Evolutionary conservation across 441 rosid genomes (phyloP), one percentile per base, ranked within the genome.

Genomic region (Euphorbia schlechtendalii): DNA sequence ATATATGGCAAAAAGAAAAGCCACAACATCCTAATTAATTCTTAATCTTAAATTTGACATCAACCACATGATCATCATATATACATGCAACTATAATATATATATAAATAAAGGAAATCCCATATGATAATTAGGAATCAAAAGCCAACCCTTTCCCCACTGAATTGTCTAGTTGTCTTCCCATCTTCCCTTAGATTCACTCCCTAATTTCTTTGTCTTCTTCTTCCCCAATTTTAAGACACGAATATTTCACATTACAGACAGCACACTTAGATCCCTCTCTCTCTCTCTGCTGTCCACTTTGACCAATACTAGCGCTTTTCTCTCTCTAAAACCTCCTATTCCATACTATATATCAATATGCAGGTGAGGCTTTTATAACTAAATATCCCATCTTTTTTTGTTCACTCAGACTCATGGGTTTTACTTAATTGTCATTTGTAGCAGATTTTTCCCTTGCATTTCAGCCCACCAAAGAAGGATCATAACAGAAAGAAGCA

Each of bases 391-490:
- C n/a, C n/a, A n/a, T n/a, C n/a, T n/a, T n/a, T n/a, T n/a, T n/a
- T n/a, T n/a, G n/a, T n/a, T n/a, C n/a, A n/a, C n/a, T n/a, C n/a
- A n/a, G n/a, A n/a, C n/a, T n/a, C n/a, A n/a, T n/a, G n/a, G n/a
- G n/a, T n/a, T n/a, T n/a, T n/a, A n/a, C n/a, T n/a, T n/a, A n/a
- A n/a, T n/a, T n/a, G n/a, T n/a, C n/a, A n/a, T n/a, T n/a, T n/a
- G n/a, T 79, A 76, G 74, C 92, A 88, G 93, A 81, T 86, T 69
- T 64, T 84, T 64, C 89, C 65, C 11, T 63, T 86, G 86, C 78
- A 76, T 67, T 78, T 77, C 64, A 81, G 74, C 48, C 63, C 69
- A 76, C 58, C 67, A 56, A 69, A 27, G 3, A 54, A 70, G 71
- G 24, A 63, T 15, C 61, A 14, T 8, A 1, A 38, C 34, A 32